Conservation (phyloP, 371 early-diverging fungal species). For the Blastocladiella emersonii region DNA sequence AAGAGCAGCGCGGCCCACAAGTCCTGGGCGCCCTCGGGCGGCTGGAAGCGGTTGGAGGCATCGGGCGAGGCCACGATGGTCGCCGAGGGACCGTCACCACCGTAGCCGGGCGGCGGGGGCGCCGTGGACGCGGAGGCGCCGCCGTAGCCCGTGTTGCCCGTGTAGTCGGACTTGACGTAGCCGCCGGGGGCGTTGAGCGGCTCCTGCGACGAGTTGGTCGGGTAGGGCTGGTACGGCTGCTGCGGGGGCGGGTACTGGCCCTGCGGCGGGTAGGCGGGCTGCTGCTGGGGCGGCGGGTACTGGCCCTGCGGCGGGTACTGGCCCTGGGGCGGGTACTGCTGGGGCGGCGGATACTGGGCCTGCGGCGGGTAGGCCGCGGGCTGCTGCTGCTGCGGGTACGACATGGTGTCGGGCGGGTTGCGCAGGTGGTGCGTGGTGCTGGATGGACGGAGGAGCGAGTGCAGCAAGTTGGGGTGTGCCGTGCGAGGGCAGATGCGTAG, state of each 20-base stretch:
- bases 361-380: neutral
- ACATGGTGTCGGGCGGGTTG: too few species aligned
- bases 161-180: neutral
- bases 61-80: neutral
- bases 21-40: slow-evolving; percentile 14
- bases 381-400: too few species aligned
- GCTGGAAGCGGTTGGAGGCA: neutral
- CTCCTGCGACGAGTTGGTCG: neutral
- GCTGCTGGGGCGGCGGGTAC: neutral
- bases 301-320: too few species aligned
- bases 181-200: neutral
- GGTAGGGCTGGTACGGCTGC: neutral
- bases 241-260: neutral
- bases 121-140: neutral
- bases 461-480: too few species aligned
- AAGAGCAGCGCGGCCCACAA: slow-evolving; percentile 38
- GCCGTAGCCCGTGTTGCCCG: neutral
- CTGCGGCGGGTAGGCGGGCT: neutral
- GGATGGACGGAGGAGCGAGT: too few species aligned
- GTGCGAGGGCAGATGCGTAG: too few species aligned
- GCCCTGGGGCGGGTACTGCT: neutral
- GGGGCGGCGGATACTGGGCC: neutral
- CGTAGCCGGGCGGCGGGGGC: neutral
- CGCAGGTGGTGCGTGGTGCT: too few species aligned
- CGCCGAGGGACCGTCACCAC: neutral